Evolutionary conservation across 2,329 filamentous ascomycete genomes (phyloP).

Genomic region (Trichoderma aggressivum): DNA sequence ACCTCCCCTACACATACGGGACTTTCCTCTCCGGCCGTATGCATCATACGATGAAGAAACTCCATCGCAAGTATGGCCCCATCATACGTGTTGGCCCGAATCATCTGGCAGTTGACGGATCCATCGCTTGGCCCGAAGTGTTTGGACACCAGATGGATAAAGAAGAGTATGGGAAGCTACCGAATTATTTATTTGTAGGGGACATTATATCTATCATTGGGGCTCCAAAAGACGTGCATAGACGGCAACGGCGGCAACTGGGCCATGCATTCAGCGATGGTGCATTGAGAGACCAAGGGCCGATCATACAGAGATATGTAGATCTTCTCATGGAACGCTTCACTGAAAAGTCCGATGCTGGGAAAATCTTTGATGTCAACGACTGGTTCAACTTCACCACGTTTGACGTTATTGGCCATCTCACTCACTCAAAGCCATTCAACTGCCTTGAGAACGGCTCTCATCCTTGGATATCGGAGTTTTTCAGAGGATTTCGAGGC

Average conservation of each 20-base stretch:
- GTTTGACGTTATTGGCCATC: slow-evolving; percentile 40
- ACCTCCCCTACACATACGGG: slow-evolving; percentile 22
- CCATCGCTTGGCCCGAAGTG: slow-evolving; percentile 34
- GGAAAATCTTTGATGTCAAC: slow-evolving; percentile 26
- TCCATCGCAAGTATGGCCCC: slow-evolving; percentile 31
- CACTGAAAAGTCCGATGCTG: slow-evolving; percentile 17
- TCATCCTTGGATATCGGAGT: slow-evolving; percentile 28
- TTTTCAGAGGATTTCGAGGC: slow-evolving; percentile 22
- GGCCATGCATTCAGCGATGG: slow-evolving; percentile 32
- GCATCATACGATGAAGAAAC: slow-evolving; percentile 21
- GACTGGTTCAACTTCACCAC: slow-evolving; percentile 38
- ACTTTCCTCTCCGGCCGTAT: slow-evolving; percentile 22
- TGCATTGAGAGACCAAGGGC: slow-evolving; percentile 32
- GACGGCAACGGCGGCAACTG: slow-evolving; percentile 26
- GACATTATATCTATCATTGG: slow-evolving; percentile 22
- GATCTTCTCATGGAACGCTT: slow-evolving; percentile 27
- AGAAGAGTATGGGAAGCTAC: slow-evolving; percentile 19
- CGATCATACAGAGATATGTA: slow-evolving; percentile 27
- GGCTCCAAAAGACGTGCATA: slow-evolving; percentile 22
- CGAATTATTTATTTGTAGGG: not conserved
- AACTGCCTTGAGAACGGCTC: slow-evolving; percentile 31
- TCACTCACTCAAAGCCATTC: slow-evolving; percentile 45
- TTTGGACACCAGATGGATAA: slow-evolving; percentile 27
- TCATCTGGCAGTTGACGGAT: slow-evolving; percentile 35
- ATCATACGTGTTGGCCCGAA: slow-evolving; percentile 42